Evolutionary conservation across 306 rosid species (phyloP), one percentile per base, ranked within the genome.

Genomic region (Senna tora): DNA sequence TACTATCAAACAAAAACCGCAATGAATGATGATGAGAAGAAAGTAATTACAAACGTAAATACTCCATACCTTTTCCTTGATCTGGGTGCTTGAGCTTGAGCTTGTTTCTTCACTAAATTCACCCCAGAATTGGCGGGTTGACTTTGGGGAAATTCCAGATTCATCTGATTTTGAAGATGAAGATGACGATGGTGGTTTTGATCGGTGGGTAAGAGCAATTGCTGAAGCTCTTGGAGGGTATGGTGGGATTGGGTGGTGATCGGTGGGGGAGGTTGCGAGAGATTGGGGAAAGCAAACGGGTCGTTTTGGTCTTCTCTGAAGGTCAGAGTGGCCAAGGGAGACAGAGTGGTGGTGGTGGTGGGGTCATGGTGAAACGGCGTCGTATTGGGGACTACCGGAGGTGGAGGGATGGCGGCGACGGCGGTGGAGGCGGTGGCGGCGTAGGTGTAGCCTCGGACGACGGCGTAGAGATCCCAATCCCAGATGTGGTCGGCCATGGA

Each of bases 381-480:
- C 39, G 39, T 36, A 36, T 36, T 36, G 39, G 39, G 1, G 39
- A 7, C 39, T 36, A 7, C 39, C 39, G 39, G 39, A 7, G 5
- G 7, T 0, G 39, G 39, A 36, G 39, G 8, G 39, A 1, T 4
- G 33, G 43, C 32, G 16, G 39, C 2, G 16, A 33, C 2, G 9
- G 78, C 25, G 41, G 78, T 9, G 38, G 76, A 5, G 41, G 71
- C 25, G 1, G 69, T 25, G 1, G 66, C 33, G 2, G 69, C 33
- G 2, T 63, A 38, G 73, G 73, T 82, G 79, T 86, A 90, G 41
- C 95, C 77, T 42, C 95, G 59, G 6, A 92, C 95, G 15, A 92
- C 87, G 1, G 98, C 92, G 54, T 74, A 65, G 36, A 92, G 98
- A 85, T 90, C 96, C 91, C 95, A 92, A 36, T 36, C 39, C 30